phyloP scores from a whole-genome alignment of 225 moss, liverwort and hornwort genomes.

The Bryum argenteum region DNA sequence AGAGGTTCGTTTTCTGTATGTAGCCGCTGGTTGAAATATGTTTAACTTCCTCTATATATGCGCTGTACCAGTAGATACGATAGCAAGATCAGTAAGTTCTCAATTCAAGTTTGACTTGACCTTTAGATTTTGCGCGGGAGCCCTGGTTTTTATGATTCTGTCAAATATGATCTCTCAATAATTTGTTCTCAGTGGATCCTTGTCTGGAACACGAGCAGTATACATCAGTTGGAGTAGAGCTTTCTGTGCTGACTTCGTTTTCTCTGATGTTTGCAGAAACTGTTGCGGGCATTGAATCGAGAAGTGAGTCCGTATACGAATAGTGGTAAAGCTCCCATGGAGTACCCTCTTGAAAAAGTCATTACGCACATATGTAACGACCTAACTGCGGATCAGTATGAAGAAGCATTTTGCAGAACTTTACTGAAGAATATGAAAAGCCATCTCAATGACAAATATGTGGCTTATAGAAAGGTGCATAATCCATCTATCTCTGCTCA shows the following conservation, averaged over 20 bases:
- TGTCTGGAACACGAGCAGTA: constrained; percentile 11
- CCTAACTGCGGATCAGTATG: constrained; percentile 56
- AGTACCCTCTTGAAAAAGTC: constrained; percentile 79
- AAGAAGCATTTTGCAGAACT: constrained; percentile 69
- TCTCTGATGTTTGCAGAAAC: constrained; percentile 59
- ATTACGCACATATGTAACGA: constrained; percentile 63
- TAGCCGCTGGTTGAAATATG: constrained; percentile 13
- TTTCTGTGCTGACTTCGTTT: constrained; percentile 23
- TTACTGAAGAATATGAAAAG: constrained; percentile 79
- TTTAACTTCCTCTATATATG: constrained; percentile 1
- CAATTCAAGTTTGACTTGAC: not conserved
- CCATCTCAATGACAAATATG: constrained; percentile 81
- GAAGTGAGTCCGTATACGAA: constrained; percentile 80
- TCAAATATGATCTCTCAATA: constrained; percentile 13
- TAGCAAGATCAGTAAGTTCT: constrained; percentile 7
- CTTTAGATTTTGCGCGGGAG: not conserved
- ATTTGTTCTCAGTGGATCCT: not conserved
- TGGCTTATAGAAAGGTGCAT: constrained; percentile 89
- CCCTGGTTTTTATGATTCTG: not conserved
- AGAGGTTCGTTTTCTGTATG: constrained; percentile 64
- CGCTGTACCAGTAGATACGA: constrained; percentile 2
- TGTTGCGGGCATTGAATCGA: constrained; percentile 83
- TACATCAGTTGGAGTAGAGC: not conserved
- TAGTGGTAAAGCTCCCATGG: constrained; percentile 94
- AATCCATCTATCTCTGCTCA: not conserved